Conservation (phyloP, 2,329 filamentous ascomycete genomes). For the Clonostachys sp. region DNA sequence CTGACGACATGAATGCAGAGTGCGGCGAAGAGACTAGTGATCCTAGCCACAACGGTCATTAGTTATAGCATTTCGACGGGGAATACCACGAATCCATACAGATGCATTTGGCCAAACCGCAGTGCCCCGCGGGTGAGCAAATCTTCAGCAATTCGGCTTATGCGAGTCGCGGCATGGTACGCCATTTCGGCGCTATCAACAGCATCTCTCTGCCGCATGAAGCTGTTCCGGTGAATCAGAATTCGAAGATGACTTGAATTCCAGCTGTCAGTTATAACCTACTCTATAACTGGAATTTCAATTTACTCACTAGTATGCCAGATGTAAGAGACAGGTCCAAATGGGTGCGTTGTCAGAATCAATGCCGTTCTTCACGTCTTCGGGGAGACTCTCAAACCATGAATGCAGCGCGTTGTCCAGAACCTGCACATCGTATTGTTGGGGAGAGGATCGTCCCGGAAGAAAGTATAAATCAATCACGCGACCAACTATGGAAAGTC, state of each 20-base stretch:
- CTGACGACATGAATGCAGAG: constrained; percentile 29
- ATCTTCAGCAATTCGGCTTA: constrained; percentile 29
- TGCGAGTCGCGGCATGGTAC: constrained; percentile 22
- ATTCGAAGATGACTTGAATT: constrained; percentile 23
- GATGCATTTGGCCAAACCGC: constrained; percentile 29
- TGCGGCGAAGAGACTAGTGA: constrained; percentile 28
- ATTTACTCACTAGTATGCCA: constrained; percentile 25
- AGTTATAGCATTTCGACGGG: neutral
- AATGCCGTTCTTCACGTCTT: constrained; percentile 16
- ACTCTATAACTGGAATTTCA: neutral
- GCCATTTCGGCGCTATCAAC: constrained; percentile 19
- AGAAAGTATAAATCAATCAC: constrained; percentile 29
- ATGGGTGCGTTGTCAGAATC: constrained; percentile 25
- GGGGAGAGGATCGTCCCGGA: constrained; percentile 20
- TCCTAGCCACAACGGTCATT: constrained; percentile 9
- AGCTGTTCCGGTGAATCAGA: constrained; percentile 25
- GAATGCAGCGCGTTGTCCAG: constrained; percentile 21
- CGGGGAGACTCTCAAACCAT: constrained; percentile 25
- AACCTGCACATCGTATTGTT: constrained; percentile 11
- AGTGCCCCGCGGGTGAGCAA: constrained; percentile 25
- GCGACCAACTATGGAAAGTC: constrained; percentile 16
- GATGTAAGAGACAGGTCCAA: constrained; percentile 27
- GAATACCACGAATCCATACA: constrained; percentile 12
- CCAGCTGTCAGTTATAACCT: neutral
- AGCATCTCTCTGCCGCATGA: constrained; percentile 17